These are phyloP conservation scores for Eugenia klotzschiana DNA, from an alignment of 441 rosid genomes.

Conservation along the genomic window DNA sequence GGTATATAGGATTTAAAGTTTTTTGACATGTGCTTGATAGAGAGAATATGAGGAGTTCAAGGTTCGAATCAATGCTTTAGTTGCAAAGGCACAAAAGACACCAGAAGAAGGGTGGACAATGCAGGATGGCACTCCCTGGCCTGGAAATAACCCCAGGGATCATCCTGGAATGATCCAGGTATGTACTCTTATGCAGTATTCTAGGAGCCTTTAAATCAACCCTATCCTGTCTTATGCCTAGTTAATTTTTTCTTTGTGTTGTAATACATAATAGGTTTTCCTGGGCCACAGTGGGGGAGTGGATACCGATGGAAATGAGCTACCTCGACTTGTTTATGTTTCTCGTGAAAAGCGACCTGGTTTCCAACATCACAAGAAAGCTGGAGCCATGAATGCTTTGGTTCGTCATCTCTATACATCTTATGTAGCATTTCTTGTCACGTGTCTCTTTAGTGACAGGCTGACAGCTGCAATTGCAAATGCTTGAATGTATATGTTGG, in stretches of 20 bases:
- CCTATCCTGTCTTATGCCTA: neutral
- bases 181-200: neutral
- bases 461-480: neutral
- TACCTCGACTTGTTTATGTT: conserved; percentile 94
- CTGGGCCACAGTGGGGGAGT: conserved; percentile 93
- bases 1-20: neutral
- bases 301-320: conserved; percentile 92
- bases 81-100: conserved; percentile 90
- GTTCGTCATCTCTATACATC: conserved; percentile 27
- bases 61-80: conserved; percentile 94
- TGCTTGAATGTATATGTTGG: neutral
- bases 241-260: neutral
- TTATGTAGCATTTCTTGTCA: neutral
- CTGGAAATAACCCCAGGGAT: conserved; percentile 93
- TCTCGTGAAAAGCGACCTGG: conserved; percentile 99
- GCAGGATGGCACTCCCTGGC: conserved; percentile 99
- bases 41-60: conserved; percentile 98
- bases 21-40: conserved; percentile 17
- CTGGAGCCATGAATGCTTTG: conserved; percentile 99
- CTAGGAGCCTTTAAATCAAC: neutral
- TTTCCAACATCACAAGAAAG: conserved; percentile 96
- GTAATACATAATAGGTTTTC: conserved; percentile 46
- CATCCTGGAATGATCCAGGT: conserved; percentile 99
- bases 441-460: neutral
- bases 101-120: conserved; percentile 99